Base-by-base conservation (phyloP, 371 early-diverging fungal species). In the Mortierella sp. region DNA sequence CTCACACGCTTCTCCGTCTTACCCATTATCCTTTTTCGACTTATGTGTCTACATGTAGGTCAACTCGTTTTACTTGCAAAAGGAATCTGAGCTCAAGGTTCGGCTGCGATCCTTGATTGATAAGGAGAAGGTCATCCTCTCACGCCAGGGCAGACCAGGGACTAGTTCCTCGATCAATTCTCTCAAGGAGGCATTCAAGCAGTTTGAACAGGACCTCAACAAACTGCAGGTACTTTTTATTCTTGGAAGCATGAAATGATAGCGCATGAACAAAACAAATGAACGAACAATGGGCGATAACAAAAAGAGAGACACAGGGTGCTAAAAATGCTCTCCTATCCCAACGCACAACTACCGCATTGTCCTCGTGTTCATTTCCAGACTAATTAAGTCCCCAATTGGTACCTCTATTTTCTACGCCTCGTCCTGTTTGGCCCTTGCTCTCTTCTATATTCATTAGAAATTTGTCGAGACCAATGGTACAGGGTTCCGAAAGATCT, bases 381-480 rank as follows among this genome's bases (percentile, higher is more conserved):
- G 38, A 34, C 68, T 68, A 68, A 68, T 68, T 68, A 34, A 54
- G 28, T 48, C 70, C 42, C 50, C 70, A 42, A 76, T 72, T 48
- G 47, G 26, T 26, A 47, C n/a, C 45, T 34, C 10, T 78, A 28
- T 0, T 70, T 72, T n/a, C 7, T 24, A 6, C 14, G 1, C 34
- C 47, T n/a, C 34, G n/a, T 58, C 50, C 14, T 60, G 11, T 60
- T 2, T 31, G 16, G n/a, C 31, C 58, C 28, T 65, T 24, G 8
- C 70, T n/a, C n/a, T n/a, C n/a, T n/a, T n/a, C n/a, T 58, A 72
- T 45, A 38, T 44, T 42, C 26, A 19, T 38, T 83, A 97, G 95
- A 97, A 96, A 93, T 99, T 97, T 86, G 98, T 98, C 55, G 97
- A 98, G 88, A 91, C 98, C 50, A 99, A 99, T 84, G 96, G 94